Base-by-base conservation (phyloP, 805 yeast genomes). In the Pichia phayaonensis region DNA sequence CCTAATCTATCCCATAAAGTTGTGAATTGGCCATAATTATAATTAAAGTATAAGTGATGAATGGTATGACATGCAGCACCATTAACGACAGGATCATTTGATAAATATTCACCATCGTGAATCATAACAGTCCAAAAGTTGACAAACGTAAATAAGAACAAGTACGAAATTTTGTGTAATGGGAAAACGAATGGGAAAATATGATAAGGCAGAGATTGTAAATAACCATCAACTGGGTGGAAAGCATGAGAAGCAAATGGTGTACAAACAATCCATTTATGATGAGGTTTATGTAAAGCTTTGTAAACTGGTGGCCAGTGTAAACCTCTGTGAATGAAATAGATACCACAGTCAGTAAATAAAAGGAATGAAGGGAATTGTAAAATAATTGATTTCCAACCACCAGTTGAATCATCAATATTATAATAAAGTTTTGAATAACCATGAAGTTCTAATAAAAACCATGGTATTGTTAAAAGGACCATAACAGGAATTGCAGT, bases 1-100 rank as follows among this genome's bases (percentile, higher is more conserved):
- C 98, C 98, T 51, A 94, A 71, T 71, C 99, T 84, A 68, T 94
- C 99, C 99, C 99, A 94, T 57, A 94, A 74, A 18, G 99, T 94
- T 44, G 98, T 90, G 73, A 92, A 94, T 72, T 94, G 99, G 40
- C 99, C 99, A 66, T 90, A 94, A 75, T 94, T 94, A 72, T 94
- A 94, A 76, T 92, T 92, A 81, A 94, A 94, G 72, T 94, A 94
- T 60, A 94, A 72, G 66, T 94, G 99, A 70, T 94, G 99, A 45
- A 92, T 83, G 1, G 99, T 90, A 72, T 94, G 99, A 70, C 98
- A 92, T 7, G 99, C 99, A 18, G 98, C 90, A 61, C 99, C 99
- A 69, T 94, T 94, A 58, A 94, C 85, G 52, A 89, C 79, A 8
- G 97, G 96, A 67, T 90, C 95, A 68, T 88, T 86, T 42, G 96